Base-by-base conservation (phyloP, 495 filamentous ascomycete genomes). In the Bombardia bombarda region DNA sequence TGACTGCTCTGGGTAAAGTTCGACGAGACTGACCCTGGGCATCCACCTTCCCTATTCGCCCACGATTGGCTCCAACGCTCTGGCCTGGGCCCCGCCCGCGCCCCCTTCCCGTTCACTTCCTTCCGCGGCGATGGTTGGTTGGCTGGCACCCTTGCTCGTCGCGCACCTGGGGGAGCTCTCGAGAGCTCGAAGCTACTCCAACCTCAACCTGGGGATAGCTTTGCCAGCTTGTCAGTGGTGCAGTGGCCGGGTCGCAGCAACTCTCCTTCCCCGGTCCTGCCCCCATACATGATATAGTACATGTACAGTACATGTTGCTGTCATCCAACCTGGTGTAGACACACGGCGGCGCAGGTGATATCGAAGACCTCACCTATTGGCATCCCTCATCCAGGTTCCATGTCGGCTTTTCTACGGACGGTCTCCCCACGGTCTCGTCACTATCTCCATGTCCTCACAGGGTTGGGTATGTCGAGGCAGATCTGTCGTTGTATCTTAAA, bases 241-340 rank as follows among this genome's bases (percentile, higher is more conserved):
- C 26, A 28, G 2, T 7, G n/a, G n/a, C 34, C 38, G 31, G 9
- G 10, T 37, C 43, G 34, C 43, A 36, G 40, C 38, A 47, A n/a
- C 17, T 22, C 30, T 42, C 32, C 17, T 32, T 20, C 38, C 25
- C 39, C 39, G 16, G 13, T 17, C 24, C 38, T 36, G 19, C 32
- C 22, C 42, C 32, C 10, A 35, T 16, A 34, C 16, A 2, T 1
- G 17, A 13, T 24, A 3, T 18, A 23, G 16, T 16, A 28, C 37
- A 24, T 35, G 25, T 18, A 33, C 17, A 33, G 7, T 33, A 24
- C 13, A 23, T 33, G n/a, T n/a, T n/a, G n/a, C 13, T 22, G 28
- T 40, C 43, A 37, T 40, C 36, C 37, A 36, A 40, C 36, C 47
- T 41, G 32, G 33, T 17, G 20, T 22, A 45, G 17, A 50, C 47